Percentiles rank a stretch among this genome's conserved stretches.
Conservation (phyloP, 1,284 basidiomycete genomes). For the Trichosporon asahii region DNA sequence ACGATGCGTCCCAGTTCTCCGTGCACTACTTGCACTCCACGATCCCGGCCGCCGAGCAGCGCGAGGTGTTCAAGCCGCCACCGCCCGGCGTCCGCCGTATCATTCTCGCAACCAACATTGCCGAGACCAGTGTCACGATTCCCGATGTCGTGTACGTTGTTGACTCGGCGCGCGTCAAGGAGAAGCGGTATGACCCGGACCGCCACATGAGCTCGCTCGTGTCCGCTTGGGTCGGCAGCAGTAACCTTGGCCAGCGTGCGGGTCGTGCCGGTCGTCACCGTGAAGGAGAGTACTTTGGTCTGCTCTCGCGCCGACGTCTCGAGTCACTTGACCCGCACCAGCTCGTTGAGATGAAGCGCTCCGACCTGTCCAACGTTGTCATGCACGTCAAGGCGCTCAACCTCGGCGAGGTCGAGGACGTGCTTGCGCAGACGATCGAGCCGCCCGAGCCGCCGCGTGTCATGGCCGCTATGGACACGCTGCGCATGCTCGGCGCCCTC, state of each 20-base stretch:
- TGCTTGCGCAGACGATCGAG: constrained; percentile 80
- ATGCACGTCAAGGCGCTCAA: constrained; percentile 98
- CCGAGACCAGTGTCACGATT: constrained; percentile 93
- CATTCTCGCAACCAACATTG: constrained; percentile 93
- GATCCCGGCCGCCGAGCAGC: constrained; percentile 85
- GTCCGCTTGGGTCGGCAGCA: constrained; percentile 84
- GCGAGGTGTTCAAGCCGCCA: constrained; percentile 81
- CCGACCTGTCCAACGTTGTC: constrained; percentile 84
- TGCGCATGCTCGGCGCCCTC: constrained; percentile 84
- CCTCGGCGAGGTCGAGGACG: constrained; percentile 84
- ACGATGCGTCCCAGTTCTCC: constrained; percentile 60
- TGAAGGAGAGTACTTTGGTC: constrained; percentile 84
- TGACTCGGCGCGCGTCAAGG: constrained; percentile 84
- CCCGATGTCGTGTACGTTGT: constrained; percentile 95
- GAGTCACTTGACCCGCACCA: constrained; percentile 72
- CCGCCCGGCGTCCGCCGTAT: constrained; percentile 73
- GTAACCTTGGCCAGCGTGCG: constrained; percentile 90
- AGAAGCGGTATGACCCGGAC: constrained; percentile 86
- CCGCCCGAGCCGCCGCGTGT: constrained; percentile 80
- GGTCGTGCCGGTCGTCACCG: constrained; percentile 92
- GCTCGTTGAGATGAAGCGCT: constrained; percentile 92
- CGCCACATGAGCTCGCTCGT: constrained; percentile 81
- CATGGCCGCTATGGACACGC: constrained; percentile 71
- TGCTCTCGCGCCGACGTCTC: constrained; percentile 68
- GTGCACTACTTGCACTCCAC: constrained; percentile 91